Conservation (phyloP, 208 protist genomes). For the Leishmania gerbilli region DNA sequence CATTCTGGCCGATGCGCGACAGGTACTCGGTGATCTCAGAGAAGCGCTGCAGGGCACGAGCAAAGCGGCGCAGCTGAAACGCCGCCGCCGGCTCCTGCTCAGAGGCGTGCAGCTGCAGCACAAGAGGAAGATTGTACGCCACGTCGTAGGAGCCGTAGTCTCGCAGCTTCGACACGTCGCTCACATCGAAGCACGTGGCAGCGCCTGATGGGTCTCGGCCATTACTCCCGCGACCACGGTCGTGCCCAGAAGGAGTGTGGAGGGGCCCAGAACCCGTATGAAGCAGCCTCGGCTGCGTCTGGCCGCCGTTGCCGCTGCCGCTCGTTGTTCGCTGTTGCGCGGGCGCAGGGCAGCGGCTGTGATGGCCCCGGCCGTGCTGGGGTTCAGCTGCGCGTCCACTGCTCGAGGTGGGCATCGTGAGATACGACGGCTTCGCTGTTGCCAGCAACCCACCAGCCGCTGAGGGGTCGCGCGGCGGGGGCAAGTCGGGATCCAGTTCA, state of each 20-base stretch:
- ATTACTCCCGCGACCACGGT: background rate
- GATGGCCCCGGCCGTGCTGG: background rate
- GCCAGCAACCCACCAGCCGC: background rate
- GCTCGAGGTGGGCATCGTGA: background rate
- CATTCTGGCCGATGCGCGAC: constrained; percentile 53
- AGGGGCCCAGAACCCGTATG: background rate
- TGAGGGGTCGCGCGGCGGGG: background rate
- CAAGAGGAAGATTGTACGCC: constrained; percentile 45
- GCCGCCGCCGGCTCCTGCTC: background rate
- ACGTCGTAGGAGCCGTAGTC: constrained; percentile 56
- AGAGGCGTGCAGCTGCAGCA: constrained; percentile 28
- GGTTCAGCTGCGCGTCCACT: background rate
- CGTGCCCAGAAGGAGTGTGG: constrained; percentile 7
- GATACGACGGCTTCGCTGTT: background rate
- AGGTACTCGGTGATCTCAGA: constrained; percentile 40
- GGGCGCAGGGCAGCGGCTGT: background rate
- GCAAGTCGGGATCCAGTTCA: background rate
- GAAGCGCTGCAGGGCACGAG: constrained; percentile 41
- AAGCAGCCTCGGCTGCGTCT: background rate
- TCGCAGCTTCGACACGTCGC: constrained; percentile 58
- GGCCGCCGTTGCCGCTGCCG: background rate
- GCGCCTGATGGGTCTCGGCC: background rate
- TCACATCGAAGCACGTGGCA: constrained; percentile 43
- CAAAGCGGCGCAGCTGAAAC: constrained; percentile 30
- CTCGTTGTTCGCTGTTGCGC: background rate